phyloP scores from a whole-genome alignment of 805 yeast species.

The Candida piceae region DNA sequence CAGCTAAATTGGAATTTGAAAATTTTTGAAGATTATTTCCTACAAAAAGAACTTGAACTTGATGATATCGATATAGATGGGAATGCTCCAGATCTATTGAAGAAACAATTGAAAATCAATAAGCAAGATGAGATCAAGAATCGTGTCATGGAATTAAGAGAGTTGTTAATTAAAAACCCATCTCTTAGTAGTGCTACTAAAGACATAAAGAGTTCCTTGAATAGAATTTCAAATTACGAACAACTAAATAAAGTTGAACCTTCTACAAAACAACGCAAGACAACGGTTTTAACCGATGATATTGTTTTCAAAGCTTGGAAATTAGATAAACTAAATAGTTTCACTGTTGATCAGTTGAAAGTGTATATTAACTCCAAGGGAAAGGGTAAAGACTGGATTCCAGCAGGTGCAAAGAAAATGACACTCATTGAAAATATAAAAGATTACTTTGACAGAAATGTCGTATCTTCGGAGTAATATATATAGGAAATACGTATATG shows the following conservation, averaged over 20 bases:
- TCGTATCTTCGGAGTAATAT: neutral
- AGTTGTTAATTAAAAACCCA: constrained; percentile 5
- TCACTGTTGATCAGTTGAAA: constrained; percentile 39
- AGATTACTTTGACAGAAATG: constrained; percentile 16
- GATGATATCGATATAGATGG: constrained; percentile 1
- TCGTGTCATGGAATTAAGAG: constrained; percentile 10
- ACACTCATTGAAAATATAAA: constrained; percentile 40
- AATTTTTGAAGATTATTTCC: constrained; percentile 55
- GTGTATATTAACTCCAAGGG: constrained; percentile 34
- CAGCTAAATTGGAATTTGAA: constrained; percentile 61
- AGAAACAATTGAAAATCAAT: constrained; percentile 15
- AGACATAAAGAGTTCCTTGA: constrained; percentile 17
- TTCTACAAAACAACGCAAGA: constrained; percentile 9
- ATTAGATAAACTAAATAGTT: constrained; percentile 26
- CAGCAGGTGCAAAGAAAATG: constrained; percentile 27
- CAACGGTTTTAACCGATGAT: constrained; percentile 28
- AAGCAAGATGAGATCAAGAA: constrained; percentile 19
- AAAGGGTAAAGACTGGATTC: constrained; percentile 22
- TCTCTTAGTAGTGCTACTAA: constrained; percentile 9
- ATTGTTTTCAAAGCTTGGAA: constrained; percentile 41
- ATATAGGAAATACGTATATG: too few species aligned
- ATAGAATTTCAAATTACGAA: constrained; percentile 19
- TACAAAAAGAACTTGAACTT: constrained; percentile 46
- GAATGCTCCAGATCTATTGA: constrained; percentile 7
- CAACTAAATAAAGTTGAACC: constrained; percentile 9